Percentiles rank a stretch among this genome's conserved stretches.
These are phyloP conservation scores for Exsudoporus frostii DNA, from an alignment of 768 basidiomycete species.

Conservation along the genomic window DNA sequence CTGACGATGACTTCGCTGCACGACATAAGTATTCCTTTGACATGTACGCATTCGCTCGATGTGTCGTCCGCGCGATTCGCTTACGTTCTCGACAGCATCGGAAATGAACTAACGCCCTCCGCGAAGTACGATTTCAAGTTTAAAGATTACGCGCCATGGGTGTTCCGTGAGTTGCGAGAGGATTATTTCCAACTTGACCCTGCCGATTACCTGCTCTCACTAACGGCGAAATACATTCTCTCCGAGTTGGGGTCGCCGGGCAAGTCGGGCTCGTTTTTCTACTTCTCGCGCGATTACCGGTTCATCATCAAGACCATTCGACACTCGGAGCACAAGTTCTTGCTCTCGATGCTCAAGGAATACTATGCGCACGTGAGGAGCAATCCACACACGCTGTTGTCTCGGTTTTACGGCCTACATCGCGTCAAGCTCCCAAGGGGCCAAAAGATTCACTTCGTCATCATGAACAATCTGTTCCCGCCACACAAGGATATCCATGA, in stretches of 20 bases:
- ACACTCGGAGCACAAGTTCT: conserved; percentile 91
- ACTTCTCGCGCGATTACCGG: conserved; percentile 96
- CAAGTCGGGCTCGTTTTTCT: conserved; percentile 98
- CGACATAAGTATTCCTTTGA: conserved; percentile 96
- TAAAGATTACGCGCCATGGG: conserved; percentile 98
- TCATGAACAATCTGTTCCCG: conserved; percentile 99
- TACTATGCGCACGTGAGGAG: conserved; percentile 84
- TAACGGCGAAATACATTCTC: conserved; percentile 96
- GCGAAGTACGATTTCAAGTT: conserved; percentile 99
- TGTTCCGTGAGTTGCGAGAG: conserved; percentile 93
- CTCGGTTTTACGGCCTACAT: conserved; percentile 95
- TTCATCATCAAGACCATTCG: conserved; percentile 99
- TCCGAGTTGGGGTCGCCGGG: conserved; percentile 97
- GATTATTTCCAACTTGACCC: conserved; percentile 94
- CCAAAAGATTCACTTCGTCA: conserved; percentile 96
- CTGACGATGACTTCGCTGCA: conserved; percentile 82
- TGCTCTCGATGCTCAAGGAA: conserved; percentile 75
- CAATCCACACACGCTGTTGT: conserved; percentile 92
- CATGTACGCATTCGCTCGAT: conserved; percentile 54
- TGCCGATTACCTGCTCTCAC: conserved; percentile 93
- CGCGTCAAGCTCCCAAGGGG: conserved; percentile 95
- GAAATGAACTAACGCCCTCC: conserved; percentile 96
- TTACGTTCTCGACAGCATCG: conserved; percentile 54
- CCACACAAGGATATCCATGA: conserved; percentile 97
- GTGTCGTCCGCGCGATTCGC: neutral